Base-by-base conservation (phyloP, 192 early-diverging fungal species). In the Allomyces macrogynus region DNA sequence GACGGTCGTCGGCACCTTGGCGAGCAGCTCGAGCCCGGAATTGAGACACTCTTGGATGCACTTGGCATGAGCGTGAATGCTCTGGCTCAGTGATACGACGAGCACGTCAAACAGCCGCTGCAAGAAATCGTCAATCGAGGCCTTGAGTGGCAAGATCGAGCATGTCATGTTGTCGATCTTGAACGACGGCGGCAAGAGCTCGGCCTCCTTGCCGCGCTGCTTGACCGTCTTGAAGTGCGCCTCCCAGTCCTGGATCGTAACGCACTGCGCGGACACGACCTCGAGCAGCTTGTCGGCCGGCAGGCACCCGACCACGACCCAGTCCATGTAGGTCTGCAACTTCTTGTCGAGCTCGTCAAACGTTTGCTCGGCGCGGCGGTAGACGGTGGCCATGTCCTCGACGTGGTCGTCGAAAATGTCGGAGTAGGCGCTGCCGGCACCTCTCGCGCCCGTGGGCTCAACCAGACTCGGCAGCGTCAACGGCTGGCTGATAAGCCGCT, bases 401-500 rank as follows among this genome's bases (percentile, higher is more conserved):
- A 71, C 67, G 43, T 80, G 81, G 14, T 65, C 61, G 57, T 83
- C 74, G 32, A 80, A 68, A 72, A 83, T 80, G 18, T 62, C 24
- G 20, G 65, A 32, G 68, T 79, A 83, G 14, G 77, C 71, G 23
- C 67, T 49, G 32, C 32, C 32, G 32, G 32, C 32, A 40, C 5
- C 32, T 7, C 7, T 40, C 32, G 32, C 32, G 32, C 32, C 32
- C 1, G 82, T 75, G 1, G 76, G 73, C 23, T 68, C 66, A 22
- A 54, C 24, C 1, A 83, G 68, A 11, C 76, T 72, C 62, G 71
- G 70, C 68, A 83, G 81, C 2, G 70, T 22, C 23, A 69, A 63
- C 14, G 81, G 81, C 12, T 80, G 71, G 62, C 78, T 83, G 64
- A 83, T 80, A 62, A 82, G 75, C 65, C 78, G 78, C 67, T 82